phyloP scores from a whole-genome alignment of 1,139 yeast genomes.

The Wickerhamomyces sp. region DNA sequence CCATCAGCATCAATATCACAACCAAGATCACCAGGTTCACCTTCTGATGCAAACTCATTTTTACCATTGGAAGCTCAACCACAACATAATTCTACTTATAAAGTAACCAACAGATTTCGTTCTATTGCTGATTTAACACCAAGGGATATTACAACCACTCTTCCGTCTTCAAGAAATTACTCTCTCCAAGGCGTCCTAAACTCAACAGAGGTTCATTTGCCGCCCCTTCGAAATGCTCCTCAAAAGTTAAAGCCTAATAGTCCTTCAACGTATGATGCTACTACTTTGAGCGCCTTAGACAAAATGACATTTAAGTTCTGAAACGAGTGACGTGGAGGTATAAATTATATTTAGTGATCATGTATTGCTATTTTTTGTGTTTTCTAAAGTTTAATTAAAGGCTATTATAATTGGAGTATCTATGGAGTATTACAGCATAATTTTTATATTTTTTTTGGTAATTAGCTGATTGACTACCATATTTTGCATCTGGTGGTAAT shows the following conservation, averaged over 20 bases:
- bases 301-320: conserved; percentile 13
- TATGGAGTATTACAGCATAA: no score
- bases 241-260: neutral
- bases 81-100: neutral
- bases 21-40: neutral
- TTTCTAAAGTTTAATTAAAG: no score
- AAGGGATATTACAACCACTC: neutral
- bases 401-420: no score
- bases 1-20: neutral
- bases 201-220: neutral
- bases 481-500: no score
- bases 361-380: no score
- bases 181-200: neutral
- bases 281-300: conserved; percentile 17
- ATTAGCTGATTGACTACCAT: no score
- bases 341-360: no score
- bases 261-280: conserved; percentile 9
- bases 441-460: no score
- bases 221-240: neutral
- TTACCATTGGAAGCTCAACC: neutral
- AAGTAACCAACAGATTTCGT: neutral
- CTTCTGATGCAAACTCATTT: no score
- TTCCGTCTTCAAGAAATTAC: no score
- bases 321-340: no score
- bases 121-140: neutral